These are phyloP conservation scores for Arabidopsis arenosa DNA, from an alignment of 345 rosid genomes.

Conservation along the genomic window DNA sequence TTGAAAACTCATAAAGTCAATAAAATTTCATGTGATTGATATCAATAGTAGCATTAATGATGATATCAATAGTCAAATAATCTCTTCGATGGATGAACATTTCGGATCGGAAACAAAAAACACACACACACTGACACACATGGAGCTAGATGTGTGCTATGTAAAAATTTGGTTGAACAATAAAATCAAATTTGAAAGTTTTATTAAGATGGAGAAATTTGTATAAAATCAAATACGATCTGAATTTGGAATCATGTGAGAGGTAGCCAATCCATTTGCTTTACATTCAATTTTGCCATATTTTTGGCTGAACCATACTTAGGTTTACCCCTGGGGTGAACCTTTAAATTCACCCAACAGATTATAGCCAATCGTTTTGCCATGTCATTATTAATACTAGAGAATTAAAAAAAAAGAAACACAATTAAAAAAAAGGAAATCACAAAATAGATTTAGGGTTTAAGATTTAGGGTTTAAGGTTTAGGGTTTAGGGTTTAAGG, in stretches of 20 bases:
- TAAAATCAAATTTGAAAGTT: not conserved
- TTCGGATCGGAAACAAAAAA: not conserved
- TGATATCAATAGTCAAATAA: not conserved
- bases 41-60: slow-evolving; percentile 35
- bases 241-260: slow-evolving; percentile 39
- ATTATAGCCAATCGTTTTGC: too few species aligned
- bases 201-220: not conserved
- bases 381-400: too few species aligned
- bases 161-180: not conserved
- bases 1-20: slow-evolving; percentile 27
- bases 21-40: slow-evolving; percentile 37
- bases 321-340: too few species aligned
- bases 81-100: slow-evolving; percentile 18
- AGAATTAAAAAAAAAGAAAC: too few species aligned
- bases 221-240: not conserved
- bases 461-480: too few species aligned
- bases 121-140: not conserved
- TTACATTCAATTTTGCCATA: slow-evolving; percentile 38
- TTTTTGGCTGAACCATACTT: too few species aligned
- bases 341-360: too few species aligned
- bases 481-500: too few species aligned
- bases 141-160: not conserved
- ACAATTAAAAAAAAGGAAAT: too few species aligned
- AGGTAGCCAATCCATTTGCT: slow-evolving; percentile 38
- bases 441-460: too few species aligned